Evolutionary conservation across 1,284 basidiomycete genomes (phyloP).

Genomic region (Malassezia slooffiae): DNA sequence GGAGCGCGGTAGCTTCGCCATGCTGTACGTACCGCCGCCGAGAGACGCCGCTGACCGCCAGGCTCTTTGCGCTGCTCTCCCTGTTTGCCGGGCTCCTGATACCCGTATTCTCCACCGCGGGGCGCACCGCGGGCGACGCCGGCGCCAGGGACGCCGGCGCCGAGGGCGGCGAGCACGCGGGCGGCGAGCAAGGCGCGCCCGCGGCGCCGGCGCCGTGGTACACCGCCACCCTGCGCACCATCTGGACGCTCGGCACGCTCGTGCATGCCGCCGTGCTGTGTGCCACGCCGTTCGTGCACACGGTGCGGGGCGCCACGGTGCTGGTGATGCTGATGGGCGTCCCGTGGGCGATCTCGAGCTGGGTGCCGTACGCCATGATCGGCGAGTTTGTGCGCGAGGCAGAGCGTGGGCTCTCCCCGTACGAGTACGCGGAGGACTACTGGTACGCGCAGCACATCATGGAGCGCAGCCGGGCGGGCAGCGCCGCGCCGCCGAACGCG

Average conservation of each 20-base stretch:
- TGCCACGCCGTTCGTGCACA: conserved; percentile 24
- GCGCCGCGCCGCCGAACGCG: no score
- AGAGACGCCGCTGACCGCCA: no score
- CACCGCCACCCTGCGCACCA: conserved; percentile 26
- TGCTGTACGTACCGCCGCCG: no score
- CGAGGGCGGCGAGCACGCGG: not conserved
- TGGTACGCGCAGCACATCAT: conserved; percentile 15
- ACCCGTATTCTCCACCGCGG: conserved; percentile 30
- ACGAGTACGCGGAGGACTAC: conserved; percentile 26
- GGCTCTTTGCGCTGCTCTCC: conserved; percentile 32
- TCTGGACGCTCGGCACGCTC: conserved; percentile 33
- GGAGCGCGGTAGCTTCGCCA: conserved; percentile 32
- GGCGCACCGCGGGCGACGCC: conserved; percentile 5
- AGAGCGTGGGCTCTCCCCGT: conserved; percentile 22
- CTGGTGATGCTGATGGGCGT: conserved; percentile 37
- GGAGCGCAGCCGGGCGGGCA: no score
- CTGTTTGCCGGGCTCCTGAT: conserved; percentile 25
- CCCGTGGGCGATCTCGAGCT: conserved; percentile 41
- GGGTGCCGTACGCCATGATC: conserved; percentile 44
- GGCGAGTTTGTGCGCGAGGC: conserved; percentile 39
- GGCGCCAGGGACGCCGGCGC: conserved; percentile 4
- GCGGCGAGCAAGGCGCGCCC: not conserved
- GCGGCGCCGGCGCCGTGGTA: conserved; percentile 5
- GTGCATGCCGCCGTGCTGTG: conserved; percentile 21
- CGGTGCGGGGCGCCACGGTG: conserved; percentile 19